phyloP scores from a whole-genome alignment of 2,329 filamentous ascomycete genomes.

The Hymenoscyphus fraxineus region DNA sequence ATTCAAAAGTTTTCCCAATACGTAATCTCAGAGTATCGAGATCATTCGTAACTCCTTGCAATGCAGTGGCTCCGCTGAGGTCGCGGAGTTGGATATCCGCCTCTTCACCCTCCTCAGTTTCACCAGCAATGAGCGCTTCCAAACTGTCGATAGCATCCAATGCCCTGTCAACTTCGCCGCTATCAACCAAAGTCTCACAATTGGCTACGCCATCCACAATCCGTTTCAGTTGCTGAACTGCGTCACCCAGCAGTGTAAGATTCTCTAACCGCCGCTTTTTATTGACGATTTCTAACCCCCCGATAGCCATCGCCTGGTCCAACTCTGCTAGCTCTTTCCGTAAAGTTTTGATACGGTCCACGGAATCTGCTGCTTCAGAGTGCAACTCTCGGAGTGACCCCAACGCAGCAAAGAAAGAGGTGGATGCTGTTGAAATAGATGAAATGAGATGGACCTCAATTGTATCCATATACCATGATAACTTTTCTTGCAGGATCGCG shows the following conservation, averaged over 20 bases:
- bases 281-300: constrained; percentile 79
- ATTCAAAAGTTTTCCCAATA: constrained; percentile 84
- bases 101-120: constrained; percentile 36
- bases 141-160: constrained; percentile 73
- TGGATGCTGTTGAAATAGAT: constrained; percentile 91
- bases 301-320: constrained; percentile 82
- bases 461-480: constrained; percentile 99
- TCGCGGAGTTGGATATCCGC: constrained; percentile 51
- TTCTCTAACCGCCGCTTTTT: constrained; percentile 81
- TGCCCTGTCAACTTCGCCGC: constrained; percentile 77
- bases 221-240: constrained; percentile 75
- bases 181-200: constrained; percentile 79
- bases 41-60: constrained; percentile 76
- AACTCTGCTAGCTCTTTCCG: constrained; percentile 75
- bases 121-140: constrained; percentile 76
- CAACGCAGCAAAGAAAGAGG: constrained; percentile 91
- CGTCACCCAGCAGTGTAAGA: constrained; percentile 73
- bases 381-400: constrained; percentile 89
- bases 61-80: constrained; percentile 70
- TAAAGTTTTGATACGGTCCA: constrained; percentile 76
- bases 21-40: constrained; percentile 71
- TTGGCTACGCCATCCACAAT: constrained; percentile 71
- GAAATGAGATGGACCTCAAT: constrained; percentile 96
- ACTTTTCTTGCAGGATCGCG: constrained; percentile 93
- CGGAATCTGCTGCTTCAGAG: constrained; percentile 86